Base-by-base conservation (phyloP, 441 rosid genomes). In the Sinapis alba region DNA sequence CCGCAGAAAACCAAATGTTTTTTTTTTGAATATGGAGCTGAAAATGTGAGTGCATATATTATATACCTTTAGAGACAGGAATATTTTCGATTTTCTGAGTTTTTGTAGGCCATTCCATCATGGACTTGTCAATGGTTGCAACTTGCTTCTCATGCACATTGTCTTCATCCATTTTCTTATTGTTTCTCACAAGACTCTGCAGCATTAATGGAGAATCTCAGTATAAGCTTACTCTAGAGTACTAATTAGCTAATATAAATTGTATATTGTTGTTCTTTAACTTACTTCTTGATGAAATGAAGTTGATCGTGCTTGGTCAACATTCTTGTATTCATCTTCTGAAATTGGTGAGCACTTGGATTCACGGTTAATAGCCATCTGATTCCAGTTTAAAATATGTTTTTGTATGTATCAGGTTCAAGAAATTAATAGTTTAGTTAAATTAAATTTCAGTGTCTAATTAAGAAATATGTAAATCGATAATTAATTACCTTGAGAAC, bases 291-390 rank as follows among this genome's bases (percentile, higher is more conserved):
- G 64, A 20, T 20, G 64, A 20, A 28, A 56, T 26, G 80, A 65
- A 19, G 68, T 18, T 71, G 89, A 80, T 89, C 90, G 56, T 79
- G 45, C 62, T 78, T 85, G 65, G 82, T 81, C 82, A 85, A 77
- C 88, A 28, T 78, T 56, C 16, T 73, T 78, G 45, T 38, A 71
- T 62, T 78, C 85, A 54, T 88, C 88, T 79, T 86, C 94, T 24
- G 89, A 68, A 71, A 83, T 83, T 11, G 79, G 78, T n/a, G 68
- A 45, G 83, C 89, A 88, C 73, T 81, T 96, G 11, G 77, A 90
- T 38, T 84, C 93, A 1, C 98, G 95, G 77, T 87, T 85, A 60
- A 83, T 88, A 71, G 93, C 95, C 86, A 85, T 84, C 98, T 96
- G 78, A 79, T 32, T 50, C 41, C 68, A 83, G 64, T 47, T 18